A percentile compares a stretch with the other conserved stretches of the same genome.
Evolutionary conservation across 148 eudicot species (phyloP).

Genomic region (Vaccinium darrowii): DNA sequence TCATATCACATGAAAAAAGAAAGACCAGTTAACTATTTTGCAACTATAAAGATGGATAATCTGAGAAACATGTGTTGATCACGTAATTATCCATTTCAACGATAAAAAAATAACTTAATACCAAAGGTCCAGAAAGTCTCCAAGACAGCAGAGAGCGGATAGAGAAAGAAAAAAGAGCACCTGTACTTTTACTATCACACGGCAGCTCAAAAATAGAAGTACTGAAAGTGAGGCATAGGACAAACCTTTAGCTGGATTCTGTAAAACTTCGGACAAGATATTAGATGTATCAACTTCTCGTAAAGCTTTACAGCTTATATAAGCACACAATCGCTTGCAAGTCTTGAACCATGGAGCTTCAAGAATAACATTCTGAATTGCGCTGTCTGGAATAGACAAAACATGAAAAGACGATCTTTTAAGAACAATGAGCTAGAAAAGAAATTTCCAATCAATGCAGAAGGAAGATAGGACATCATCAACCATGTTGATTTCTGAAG

Average conservation of each 20-base stretch:
- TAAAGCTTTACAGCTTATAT: slow-evolving; percentile 84
- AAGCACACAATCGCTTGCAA: slow-evolving; percentile 79
- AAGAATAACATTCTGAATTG: slow-evolving; percentile 59
- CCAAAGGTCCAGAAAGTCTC: not conserved
- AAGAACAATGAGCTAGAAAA: not conserved
- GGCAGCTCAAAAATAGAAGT: not conserved
- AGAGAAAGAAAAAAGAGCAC: not conserved
- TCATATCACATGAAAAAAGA: not conserved
- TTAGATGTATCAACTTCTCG: slow-evolving; percentile 89
- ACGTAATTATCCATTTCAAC: not conserved
- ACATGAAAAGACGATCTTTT: not conserved
- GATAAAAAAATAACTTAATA: not conserved
- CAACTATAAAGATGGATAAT: not conserved
- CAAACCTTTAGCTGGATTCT: slow-evolving; percentile 52
- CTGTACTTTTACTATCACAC: not conserved
- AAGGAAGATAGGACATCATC: not conserved
- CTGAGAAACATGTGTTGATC: not conserved
- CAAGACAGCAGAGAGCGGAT: not conserved
- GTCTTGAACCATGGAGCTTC: slow-evolving; percentile 94
- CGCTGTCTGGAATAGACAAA: slow-evolving; percentile 46
- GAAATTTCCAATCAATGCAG: not conserved
- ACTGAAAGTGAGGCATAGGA: not conserved
- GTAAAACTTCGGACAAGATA: slow-evolving; percentile 57
- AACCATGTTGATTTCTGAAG: not conserved
- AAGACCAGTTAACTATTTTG: not conserved